A percentile compares a stretch with the other conserved stretches of the same genome.
Conservation (phyloP, 768 basidiomycete genomes). For the Postia placenta region DNA sequence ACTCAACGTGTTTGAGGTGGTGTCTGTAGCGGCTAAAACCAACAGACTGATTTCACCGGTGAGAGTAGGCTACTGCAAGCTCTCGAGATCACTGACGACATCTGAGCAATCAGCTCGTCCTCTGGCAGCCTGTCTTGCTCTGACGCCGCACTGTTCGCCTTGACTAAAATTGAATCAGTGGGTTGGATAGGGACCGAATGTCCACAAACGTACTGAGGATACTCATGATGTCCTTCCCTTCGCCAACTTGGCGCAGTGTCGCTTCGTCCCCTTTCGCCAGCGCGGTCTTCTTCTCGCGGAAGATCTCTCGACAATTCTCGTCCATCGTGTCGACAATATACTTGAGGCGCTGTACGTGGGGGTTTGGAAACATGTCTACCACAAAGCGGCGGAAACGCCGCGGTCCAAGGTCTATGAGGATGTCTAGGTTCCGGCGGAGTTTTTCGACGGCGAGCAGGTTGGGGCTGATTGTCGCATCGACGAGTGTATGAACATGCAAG, state of each 20-base stretch:
- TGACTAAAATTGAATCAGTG: slow-evolving; percentile 6
- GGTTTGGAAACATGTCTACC: slow-evolving; percentile 35
- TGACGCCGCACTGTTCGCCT: slow-evolving; percentile 9
- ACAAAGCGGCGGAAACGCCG: slow-evolving; percentile 36
- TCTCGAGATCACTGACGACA: slow-evolving; percentile 3
- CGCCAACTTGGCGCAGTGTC: slow-evolving; percentile 16
- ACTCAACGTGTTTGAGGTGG: slow-evolving; percentile 15
- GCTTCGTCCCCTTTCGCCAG: slow-evolving; percentile 21
- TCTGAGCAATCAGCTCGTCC: slow-evolving; percentile 10
- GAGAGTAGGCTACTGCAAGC: neutral
- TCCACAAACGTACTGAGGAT: slow-evolving; percentile 34
- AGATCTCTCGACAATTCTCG: slow-evolving; percentile 32
- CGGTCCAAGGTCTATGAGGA: slow-evolving; percentile 35
- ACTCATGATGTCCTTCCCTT: slow-evolving; percentile 45
- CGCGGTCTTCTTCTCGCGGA: slow-evolving; percentile 31
- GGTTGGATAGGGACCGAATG: neutral
- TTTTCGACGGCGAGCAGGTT: slow-evolving; percentile 27
- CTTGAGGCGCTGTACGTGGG: slow-evolving; percentile 35
- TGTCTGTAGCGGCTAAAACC: slow-evolving; percentile 16
- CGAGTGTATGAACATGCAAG: neutral
- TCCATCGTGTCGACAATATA: slow-evolving; percentile 45
- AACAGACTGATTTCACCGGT: neutral
- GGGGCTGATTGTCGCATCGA: neutral
- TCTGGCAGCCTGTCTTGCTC: slow-evolving; percentile 8
- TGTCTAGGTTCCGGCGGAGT: slow-evolving; percentile 40